Base-by-base conservation (phyloP, 306 rosid species). In the Trifolium subterraneum region DNA sequence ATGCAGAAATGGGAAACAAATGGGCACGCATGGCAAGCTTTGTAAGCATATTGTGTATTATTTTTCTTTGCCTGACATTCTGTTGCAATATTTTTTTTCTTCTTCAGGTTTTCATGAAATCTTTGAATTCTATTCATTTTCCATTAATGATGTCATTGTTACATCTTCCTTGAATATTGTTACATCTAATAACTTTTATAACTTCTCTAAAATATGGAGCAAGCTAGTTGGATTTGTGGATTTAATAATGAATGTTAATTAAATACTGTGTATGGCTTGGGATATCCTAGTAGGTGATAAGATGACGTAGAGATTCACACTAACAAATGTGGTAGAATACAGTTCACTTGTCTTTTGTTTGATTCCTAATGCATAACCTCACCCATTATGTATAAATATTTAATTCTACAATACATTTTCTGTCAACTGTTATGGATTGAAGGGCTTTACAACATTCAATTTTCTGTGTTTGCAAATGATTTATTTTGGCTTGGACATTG, bases 21-120 rank as follows among this genome's bases (percentile, higher is more conserved):
- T 95, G 99, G 99, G 98, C 99, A 18, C 93, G 90, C 71, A 95
- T 95, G 98, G 97, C 98, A 0, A 86, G 90, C 35, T 89, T 90
- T 56, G 99, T 95, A 88, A 84, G 99, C 75, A 67, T 79, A 14
- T 64, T 14, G 12, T 78, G 27, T 25, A 56, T 75, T 81, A 42
- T 78, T 83, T 74, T 7, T 83, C 41, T 61, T 23, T 59, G 48
- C 33, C 76, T 10, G 70, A 2, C 47, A 41, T 52, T 38, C 56
- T 60, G 64, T 71, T 72, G 20, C 75, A 10, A 0, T 41, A 7
- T 73, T 33, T 56, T 38, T 38, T 33, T 29, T 33, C 52, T 19
- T 10, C 62, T 20, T 54, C 29, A 4, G 47, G 51, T 64, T 51
- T 55, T 60, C 0, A 4, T 72, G 78, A 78, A 81, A 81, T 66